Evolutionary conservation across 2,329 filamentous ascomycete species (phyloP).

Genomic region (Phaeosphaeriaceae sp.): DNA sequence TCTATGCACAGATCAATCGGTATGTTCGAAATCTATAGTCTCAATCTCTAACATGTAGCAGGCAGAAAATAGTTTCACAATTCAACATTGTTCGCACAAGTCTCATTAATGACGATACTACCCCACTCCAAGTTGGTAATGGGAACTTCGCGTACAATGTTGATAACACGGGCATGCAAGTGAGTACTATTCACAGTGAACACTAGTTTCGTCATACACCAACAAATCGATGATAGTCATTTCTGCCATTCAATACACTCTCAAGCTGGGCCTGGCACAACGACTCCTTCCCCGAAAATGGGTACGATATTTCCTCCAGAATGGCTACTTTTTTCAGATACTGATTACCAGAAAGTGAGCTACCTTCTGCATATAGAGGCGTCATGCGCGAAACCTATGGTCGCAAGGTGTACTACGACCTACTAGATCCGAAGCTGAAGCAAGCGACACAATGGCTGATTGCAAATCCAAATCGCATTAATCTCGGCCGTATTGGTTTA

Average conservation of each 20-base stretch:
- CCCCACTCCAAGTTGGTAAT: constrained; percentile 58
- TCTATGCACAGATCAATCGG: constrained; percentile 23
- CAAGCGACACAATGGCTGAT: constrained; percentile 60
- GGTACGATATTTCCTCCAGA: constrained; percentile 18
- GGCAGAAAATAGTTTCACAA: constrained; percentile 23
- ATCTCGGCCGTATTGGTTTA: constrained; percentile 57
- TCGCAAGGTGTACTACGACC: constrained; percentile 50
- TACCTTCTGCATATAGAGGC: constrained; percentile 37
- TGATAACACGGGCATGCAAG: constrained; percentile 55
- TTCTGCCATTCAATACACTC: constrained; percentile 48
- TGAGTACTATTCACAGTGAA: neutral
- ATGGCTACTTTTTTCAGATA: constrained; percentile 21
- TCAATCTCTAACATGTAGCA: constrained; percentile 3
- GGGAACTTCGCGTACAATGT: constrained; percentile 56
- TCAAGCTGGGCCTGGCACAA: constrained; percentile 55
- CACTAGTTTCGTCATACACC: neutral
- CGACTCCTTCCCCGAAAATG: constrained; percentile 48
- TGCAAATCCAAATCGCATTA: constrained; percentile 59
- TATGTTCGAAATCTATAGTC: neutral
- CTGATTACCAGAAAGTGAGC: constrained; percentile 15
- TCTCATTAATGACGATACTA: constrained; percentile 49
- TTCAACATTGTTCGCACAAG: constrained; percentile 26
- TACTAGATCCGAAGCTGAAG: constrained; percentile 48
- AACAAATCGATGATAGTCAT: constrained; percentile 29
- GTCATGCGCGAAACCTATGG: constrained; percentile 51